Evolutionary conservation across 108 stramenopile genomes (phyloP).

Genomic region (Skeletonema potamos): DNA sequence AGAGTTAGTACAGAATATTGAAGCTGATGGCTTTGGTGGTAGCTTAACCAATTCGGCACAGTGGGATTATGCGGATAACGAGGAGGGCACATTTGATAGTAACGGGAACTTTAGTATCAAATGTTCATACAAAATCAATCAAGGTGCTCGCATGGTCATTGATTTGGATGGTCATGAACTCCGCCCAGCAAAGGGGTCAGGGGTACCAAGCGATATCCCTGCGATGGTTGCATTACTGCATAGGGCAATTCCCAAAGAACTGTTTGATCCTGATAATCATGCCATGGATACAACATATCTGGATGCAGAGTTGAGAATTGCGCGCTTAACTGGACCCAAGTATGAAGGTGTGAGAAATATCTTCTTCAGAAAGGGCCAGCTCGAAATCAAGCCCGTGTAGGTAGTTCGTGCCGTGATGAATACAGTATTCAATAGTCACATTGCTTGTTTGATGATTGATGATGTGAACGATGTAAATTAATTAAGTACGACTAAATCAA

Average conservation of each 20-base stretch:
- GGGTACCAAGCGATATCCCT: slow-evolving; percentile 55
- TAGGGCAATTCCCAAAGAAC: slow-evolving; percentile 62
- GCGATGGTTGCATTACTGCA: slow-evolving; percentile 54
- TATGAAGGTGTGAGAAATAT: slow-evolving; percentile 72
- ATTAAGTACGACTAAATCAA: neutral
- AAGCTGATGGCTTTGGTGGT: slow-evolving; percentile 50
- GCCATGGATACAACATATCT: slow-evolving; percentile 77
- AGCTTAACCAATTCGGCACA: slow-evolving; percentile 49
- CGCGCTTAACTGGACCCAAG: slow-evolving; percentile 58
- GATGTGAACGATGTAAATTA: neutral
- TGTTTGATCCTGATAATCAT: slow-evolving; percentile 68
- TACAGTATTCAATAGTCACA: neutral
- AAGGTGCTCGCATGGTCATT: slow-evolving; percentile 64
- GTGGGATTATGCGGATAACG: slow-evolving; percentile 61
- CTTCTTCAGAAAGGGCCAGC: slow-evolving; percentile 53
- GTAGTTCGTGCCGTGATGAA: neutral
- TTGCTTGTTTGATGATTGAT: neutral
- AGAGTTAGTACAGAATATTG: slow-evolving; percentile 52
- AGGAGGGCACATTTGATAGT: slow-evolving; percentile 45
- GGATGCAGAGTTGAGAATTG: slow-evolving; percentile 69
- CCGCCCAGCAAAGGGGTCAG: slow-evolving; percentile 45
- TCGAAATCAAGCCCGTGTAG: slow-evolving; percentile 49
- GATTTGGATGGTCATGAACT: slow-evolving; percentile 49
- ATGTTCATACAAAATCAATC: slow-evolving; percentile 63
- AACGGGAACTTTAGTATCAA: slow-evolving; percentile 54